A percentile compares a stretch with the other conserved stretches of the same genome.
Evolutionary conservation across 2,329 filamentous ascomycete genomes (phyloP).

Genomic region (Dactylonectria macrodidyma): DNA sequence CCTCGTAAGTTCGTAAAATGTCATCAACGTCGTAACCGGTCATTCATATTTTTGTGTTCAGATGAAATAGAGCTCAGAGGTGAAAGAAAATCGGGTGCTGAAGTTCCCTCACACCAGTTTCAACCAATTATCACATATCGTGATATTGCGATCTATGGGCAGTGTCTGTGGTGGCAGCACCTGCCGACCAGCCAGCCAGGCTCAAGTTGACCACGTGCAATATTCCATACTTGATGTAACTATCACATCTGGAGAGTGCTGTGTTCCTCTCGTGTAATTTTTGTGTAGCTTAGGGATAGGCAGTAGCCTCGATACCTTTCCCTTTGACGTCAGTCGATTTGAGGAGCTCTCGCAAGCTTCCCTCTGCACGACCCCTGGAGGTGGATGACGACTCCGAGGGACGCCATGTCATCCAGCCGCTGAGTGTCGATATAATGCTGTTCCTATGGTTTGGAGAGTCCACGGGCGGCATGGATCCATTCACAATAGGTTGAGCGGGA

Average conservation of each 20-base stretch:
- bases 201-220: not conserved
- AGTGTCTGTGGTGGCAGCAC: not conserved
- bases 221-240: constrained; percentile 11
- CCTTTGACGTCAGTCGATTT: constrained; percentile 55
- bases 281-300: constrained; percentile 22
- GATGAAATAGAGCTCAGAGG: constrained; percentile 1
- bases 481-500: constrained; percentile 47
- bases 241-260: constrained; percentile 42
- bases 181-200: not conserved
- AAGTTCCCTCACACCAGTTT: not conserved
- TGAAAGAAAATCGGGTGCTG: not conserved
- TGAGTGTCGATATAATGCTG: constrained; percentile 57
- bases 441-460: constrained; percentile 44
- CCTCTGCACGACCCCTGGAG: constrained; percentile 66
- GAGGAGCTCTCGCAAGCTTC: constrained; percentile 68
- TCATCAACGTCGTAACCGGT: constrained; percentile 40
- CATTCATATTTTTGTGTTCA: constrained; percentile 32
- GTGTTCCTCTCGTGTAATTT: constrained; percentile 43
- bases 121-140: constrained; percentile 2
- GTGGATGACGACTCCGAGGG: constrained; percentile 41
- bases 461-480: constrained; percentile 47
- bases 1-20: constrained; percentile 43
- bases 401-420: constrained; percentile 64
- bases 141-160: not conserved
- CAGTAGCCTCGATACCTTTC: constrained; percentile 49